Evolutionary conservation across 1,284 basidiomycete species (phyloP).

Genomic region (Malassezia furfur): DNA sequence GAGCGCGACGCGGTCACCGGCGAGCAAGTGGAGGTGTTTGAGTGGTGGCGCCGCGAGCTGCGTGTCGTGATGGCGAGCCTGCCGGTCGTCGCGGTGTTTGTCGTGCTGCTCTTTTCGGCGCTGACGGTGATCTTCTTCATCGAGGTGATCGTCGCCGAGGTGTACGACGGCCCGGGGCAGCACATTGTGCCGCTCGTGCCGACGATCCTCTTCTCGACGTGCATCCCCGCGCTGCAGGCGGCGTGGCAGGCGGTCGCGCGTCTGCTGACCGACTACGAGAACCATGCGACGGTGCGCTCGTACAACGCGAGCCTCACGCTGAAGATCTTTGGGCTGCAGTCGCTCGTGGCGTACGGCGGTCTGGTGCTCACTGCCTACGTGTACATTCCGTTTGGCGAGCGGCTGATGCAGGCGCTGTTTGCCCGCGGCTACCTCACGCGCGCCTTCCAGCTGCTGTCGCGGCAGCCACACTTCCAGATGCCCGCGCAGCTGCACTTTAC

Average conservation of each 20-base stretch:
- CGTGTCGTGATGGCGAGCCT: slow-evolving; percentile 61
- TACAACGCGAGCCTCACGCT: slow-evolving; percentile 72
- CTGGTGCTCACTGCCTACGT: slow-evolving; percentile 41
- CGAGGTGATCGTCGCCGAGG: slow-evolving; percentile 46
- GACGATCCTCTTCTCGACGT: slow-evolving; percentile 69
- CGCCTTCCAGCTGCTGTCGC: slow-evolving; percentile 25
- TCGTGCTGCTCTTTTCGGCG: slow-evolving; percentile 57
- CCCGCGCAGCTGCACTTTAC: slow-evolving; percentile 37
- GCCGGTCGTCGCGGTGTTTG: slow-evolving; percentile 70
- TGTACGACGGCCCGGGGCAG: slow-evolving; percentile 69
- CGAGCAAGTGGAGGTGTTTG: slow-evolving; percentile 41
- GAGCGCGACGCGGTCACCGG: slow-evolving; percentile 34
- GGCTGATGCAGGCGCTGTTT: slow-evolving; percentile 36
- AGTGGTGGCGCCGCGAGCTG: slow-evolving; percentile 52
- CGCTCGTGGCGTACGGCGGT: slow-evolving; percentile 70
- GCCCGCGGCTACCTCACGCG: slow-evolving; percentile 32
- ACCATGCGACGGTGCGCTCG: slow-evolving; percentile 58
- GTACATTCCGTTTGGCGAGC: slow-evolving; percentile 47
- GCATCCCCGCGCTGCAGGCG: slow-evolving; percentile 74
- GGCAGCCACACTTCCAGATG: slow-evolving; percentile 24
- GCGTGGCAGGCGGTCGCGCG: slow-evolving; percentile 65
- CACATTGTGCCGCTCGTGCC: slow-evolving; percentile 65
- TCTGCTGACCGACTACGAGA: slow-evolving; percentile 72
- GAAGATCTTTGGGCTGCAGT: slow-evolving; percentile 81
- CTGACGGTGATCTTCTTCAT: slow-evolving; percentile 48